Evolutionary conservation across 2,329 filamentous ascomycete species (phyloP), one percentile per base, ranked within the genome.

Genomic region (Thermoascus crustaceus): DNA sequence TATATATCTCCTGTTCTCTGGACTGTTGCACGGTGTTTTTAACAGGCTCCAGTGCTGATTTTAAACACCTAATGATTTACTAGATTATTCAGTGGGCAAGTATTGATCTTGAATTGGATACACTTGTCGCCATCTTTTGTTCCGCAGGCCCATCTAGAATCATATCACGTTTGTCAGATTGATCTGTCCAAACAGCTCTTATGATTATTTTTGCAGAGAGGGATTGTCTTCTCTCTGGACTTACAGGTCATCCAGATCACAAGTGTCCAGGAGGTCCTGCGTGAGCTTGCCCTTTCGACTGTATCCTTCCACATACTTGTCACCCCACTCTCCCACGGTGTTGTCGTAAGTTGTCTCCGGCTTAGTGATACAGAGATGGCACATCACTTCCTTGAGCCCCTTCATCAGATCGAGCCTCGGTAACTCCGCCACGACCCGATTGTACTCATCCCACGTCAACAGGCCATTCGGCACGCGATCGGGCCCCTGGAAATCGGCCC

Each of bases 301-400:
- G 38, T 60, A 63, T 20, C 50, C 55, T 26, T 60, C 52, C 16
- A 60, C 41, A 43, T 55, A 64, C 26, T 53, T 49, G 21, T 61
- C 56, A 4, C 60, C 60, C 48, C 47, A 46, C 5, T 53, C 53
- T 1, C 50, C 51, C 7, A 58, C 52, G 16, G 53, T 57, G 25
- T 55, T 61, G 34, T 55, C 50, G 39, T 60, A 60, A 4, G 59
- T 68, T 2, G 61, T 60, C 16, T 48, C 43, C 2, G 66, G 62
- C 49, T 69, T 69, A 5, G 46, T 54, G 41, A 36, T 43, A 40
- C 64, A 68, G 9, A 68, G 51, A 44, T 58, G 56, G 34, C 60
- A 52, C 42, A 67, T 51, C 9, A 61, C 57, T 16, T 58, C 49
- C 32, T 59, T 64, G 18, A 66, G 29, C 2, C 48, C 52, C 1